phyloP scores from a whole-genome alignment of 108 stramenopile genomes.

The Stephanodiscus minutulus region DNA sequence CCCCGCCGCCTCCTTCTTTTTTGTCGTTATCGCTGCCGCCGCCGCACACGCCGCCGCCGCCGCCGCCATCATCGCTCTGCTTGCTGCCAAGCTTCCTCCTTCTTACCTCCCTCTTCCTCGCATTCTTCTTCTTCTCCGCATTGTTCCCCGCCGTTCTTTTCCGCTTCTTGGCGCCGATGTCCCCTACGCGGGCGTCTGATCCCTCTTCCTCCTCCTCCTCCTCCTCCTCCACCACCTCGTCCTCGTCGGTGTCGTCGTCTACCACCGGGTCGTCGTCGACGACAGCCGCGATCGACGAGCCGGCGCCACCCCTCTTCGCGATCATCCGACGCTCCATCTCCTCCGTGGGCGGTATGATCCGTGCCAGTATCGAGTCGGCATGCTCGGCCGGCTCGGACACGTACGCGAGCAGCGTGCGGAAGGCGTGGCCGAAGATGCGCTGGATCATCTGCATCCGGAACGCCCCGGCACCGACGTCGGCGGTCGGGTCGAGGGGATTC shows the following conservation, averaged over 20 bases:
- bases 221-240: neutral
- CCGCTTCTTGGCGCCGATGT: neutral
- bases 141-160: neutral
- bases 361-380: slow-evolving; percentile 70
- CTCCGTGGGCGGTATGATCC: slow-evolving; percentile 69
- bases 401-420: slow-evolving; percentile 64
- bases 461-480: slow-evolving; percentile 80
- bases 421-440: slow-evolving; percentile 84
- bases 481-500: slow-evolving; percentile 84
- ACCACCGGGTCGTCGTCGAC: neutral
- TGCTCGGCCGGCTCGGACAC: slow-evolving; percentile 62
- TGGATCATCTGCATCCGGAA: slow-evolving; percentile 79
- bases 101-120: neutral
- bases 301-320: slow-evolving; percentile 10
- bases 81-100: neutral
- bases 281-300: neutral
- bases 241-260: neutral
- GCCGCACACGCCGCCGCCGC: neutral
- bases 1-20: neutral
- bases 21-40: neutral
- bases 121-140: no score
- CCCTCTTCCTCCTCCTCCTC: neutral
- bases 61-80: neutral
- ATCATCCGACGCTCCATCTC: slow-evolving; percentile 63
- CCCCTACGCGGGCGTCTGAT: neutral